Base-by-base conservation (phyloP, 768 basidiomycete genomes). In the Russula foetens region DNA sequence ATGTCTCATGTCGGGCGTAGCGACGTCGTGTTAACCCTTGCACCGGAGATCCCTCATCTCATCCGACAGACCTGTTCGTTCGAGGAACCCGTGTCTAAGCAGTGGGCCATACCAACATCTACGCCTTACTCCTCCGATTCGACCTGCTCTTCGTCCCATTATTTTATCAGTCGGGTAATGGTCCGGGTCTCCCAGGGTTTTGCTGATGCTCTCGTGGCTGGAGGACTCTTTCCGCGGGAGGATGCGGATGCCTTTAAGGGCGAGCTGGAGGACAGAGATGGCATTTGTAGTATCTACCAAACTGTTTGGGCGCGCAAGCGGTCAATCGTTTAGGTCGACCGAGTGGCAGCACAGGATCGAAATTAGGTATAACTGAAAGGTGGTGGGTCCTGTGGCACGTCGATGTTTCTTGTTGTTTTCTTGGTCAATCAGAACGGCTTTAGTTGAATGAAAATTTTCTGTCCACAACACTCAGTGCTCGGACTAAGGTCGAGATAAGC, bases 101-200 rank as follows among this genome's bases (percentile, higher is more conserved):
- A 56, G n/a, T 60, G 63, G 38, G 59, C 59, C 14, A 41, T 66
- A 33, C 65, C 65, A 15, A 50, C 60, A 39, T 60, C 63, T 14
- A 23, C 29, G 24, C 58, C 63, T 12, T 26, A 41, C 39, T 21
- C 50, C 21, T 17, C 47, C 24, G 47, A 43, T 3, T 29, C 21
- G 7, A 2, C 48, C 17, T 4, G 23, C 51, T 35, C 54, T 28
- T 21, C 4, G 21, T 21, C 21, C 7, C 38, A 53, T 31, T 1
- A 2, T 21, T 62, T 62, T 29, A 52, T 58, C 39, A 45, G 61
- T 45, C 15, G 38, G 31, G 56, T 56, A n/a, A 54, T 56, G 60
- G 43, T 31, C 9, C 45, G 50, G 23, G 24, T 52, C 45, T 23
- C 50, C 7, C 41, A 24, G 1, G 63, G 56, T 7, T 58, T 54